Percentiles rank a stretch among this genome's conserved stretches.
Conservation (phyloP, 2,329 filamentous ascomycete genomes). For the Teratosphaeria epicoccoides region DNA sequence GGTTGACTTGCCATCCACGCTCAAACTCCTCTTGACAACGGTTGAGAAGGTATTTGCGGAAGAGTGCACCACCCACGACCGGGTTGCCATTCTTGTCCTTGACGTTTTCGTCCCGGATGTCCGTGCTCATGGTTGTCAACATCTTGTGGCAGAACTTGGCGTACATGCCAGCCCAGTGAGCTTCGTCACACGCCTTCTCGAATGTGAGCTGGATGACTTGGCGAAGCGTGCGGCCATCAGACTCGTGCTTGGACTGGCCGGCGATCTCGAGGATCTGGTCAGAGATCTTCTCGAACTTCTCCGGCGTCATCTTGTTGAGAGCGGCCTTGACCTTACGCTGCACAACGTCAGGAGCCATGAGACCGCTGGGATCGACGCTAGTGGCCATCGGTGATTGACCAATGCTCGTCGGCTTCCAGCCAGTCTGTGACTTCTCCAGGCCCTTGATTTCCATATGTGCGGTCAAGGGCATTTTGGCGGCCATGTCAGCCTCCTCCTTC, state of each 20-base stretch:
- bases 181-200: constrained; percentile 96
- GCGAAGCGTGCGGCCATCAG: constrained; percentile 83
- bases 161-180: constrained; percentile 98
- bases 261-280: constrained; percentile 89
- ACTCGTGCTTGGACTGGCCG: constrained; percentile 88
- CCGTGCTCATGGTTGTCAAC: constrained; percentile 87
- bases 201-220: constrained; percentile 99
- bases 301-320: constrained; percentile 99
- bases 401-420: constrained; percentile 82
- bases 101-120: constrained; percentile 92
- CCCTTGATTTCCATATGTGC: constrained; percentile 71
- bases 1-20: constrained; percentile 86
- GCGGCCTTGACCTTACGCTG: constrained; percentile 98
- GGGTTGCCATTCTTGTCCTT: constrained; percentile 80
- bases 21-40: constrained; percentile 98
- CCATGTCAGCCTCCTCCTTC: constrained; percentile 54
- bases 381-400: constrained; percentile 34
- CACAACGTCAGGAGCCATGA: constrained; percentile 82
- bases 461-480: constrained; percentile 87
- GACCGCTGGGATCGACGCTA: constrained; percentile 36
- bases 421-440: constrained; percentile 58
- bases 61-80: constrained; percentile 83
- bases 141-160: constrained; percentile 97
- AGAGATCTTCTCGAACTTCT: constrained; percentile 95
- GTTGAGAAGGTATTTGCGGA: constrained; percentile 98